These are phyloP conservation scores for Magnusiomyces magnusii DNA, from an alignment of 1,139 yeast genomes.

Conservation along the genomic window DNA sequence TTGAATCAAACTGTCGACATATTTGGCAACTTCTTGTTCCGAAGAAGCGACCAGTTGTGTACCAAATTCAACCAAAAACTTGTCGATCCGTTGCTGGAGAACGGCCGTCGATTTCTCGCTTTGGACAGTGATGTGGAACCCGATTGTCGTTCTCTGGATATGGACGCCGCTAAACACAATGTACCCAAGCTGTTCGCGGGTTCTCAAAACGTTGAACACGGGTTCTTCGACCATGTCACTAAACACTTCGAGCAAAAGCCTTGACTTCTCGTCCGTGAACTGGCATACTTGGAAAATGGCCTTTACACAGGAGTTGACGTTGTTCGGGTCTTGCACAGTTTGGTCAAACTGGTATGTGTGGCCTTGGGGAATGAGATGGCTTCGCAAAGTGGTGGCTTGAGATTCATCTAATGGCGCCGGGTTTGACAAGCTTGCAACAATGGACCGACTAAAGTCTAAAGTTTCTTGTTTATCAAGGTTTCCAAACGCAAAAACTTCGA, in stretches of 20 bases:
- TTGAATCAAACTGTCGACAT: constrained; percentile 58
- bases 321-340: constrained; percentile 54
- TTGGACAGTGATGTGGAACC: constrained; percentile 74
- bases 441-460: too few relatives aligned
- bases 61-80: constrained; percentile 44
- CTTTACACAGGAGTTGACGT: constrained; percentile 80
- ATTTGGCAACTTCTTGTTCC: constrained; percentile 57
- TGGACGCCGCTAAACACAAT: constrained; percentile 77
- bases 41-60: constrained; percentile 38
- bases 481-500: constrained; percentile 74
- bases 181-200: constrained; percentile 87
- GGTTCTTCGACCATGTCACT: constrained; percentile 77
- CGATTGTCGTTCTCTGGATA: constrained; percentile 64
- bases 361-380: constrained; percentile 40
- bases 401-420: constrained; percentile 30
- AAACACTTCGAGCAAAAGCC: constrained; percentile 55
- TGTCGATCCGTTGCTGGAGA: constrained; percentile 68
- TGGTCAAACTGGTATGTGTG: constrained; percentile 41
- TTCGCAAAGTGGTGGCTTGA: constrained; percentile 43
- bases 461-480: constrained; percentile 59
- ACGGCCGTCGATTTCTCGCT: constrained; percentile 76
- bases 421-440: constrained; percentile 37
- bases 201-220: constrained; percentile 79
- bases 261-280: constrained; percentile 32
- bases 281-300: constrained; percentile 64